Percentiles rank a stretch among this genome's conserved stretches.
Conservation (phyloP, 78 protist species). For the slime mould (Dictyostelium discoideum) region DNA sequence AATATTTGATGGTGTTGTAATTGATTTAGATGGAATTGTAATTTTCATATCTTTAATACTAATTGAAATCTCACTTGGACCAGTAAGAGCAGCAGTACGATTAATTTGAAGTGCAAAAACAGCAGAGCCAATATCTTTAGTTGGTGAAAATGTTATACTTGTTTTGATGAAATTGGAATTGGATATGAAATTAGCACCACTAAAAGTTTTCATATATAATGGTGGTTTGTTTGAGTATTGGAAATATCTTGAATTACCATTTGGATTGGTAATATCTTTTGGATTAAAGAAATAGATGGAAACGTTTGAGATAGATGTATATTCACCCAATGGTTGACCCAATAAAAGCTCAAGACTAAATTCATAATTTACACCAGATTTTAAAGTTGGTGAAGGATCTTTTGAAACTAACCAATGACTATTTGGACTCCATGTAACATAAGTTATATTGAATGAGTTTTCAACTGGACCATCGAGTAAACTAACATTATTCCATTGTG, state of each 20-base stretch:
- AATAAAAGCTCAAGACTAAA: neutral
- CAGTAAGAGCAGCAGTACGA: neutral
- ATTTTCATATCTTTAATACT: neutral
- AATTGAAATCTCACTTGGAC: neutral
- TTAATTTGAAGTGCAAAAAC: neutral
- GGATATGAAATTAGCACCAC: conserved; percentile 7
- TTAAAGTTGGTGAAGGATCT: neutral
- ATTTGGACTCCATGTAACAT: neutral
- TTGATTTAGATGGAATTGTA: neutral
- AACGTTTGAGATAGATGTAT: neutral
- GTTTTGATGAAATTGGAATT: neutral
- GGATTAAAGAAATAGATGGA: neutral
- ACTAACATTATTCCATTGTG: neutral
- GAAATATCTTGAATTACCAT: neutral
- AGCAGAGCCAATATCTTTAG: neutral
- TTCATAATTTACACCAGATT: neutral
- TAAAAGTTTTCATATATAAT: neutral
- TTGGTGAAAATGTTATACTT: neutral
- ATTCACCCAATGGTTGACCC: neutral
- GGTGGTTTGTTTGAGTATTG: neutral
- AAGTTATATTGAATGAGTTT: conserved; percentile 3
- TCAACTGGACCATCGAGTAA: neutral
- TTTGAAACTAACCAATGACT: neutral
- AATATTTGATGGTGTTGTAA: conserved; percentile 12
- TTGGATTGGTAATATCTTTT: neutral